Base-by-base conservation (phyloP, 2,329 filamentous ascomycete genomes). In the Coccinonectria pachysandricola region DNA sequence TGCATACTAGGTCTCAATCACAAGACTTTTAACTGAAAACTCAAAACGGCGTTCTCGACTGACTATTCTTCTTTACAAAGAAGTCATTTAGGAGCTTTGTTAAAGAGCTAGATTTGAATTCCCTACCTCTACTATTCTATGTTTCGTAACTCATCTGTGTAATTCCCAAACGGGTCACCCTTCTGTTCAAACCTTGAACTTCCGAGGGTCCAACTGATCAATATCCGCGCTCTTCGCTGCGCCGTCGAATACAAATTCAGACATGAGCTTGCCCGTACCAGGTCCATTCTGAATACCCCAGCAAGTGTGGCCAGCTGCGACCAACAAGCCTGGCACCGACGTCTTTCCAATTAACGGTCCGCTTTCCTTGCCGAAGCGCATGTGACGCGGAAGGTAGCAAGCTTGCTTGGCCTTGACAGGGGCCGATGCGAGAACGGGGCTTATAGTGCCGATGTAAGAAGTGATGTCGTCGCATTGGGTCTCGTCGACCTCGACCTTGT, bases 241-340 rank as follows among this genome's bases (percentile, higher is more conserved):
- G 1, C 81, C 82, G 28, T 87, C 81, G 44, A 87, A 75, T 3
- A 91, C 59, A 54, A 82, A 75, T 53, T 88, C 81, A 19, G 79
- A 79, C 62, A 91, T 79, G 19, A 88, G 53, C 56, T 78, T 83
- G 4, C 83, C 83, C 6, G 88, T 96, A 2, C 70, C 91, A 1
- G 88, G 87, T 1, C 77, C 85, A 58, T 98, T 96, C 59, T 96
- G 88, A 12, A 98, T 94, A 0, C 91, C 91, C 91, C 91, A 98
- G 59, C 88, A 96, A 2, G 86, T 94, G 61, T 98, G 91, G 0
- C 91, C 91, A 0, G 84, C 71, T 1, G 91, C 91, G 33, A 96
- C 64, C 52, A 80, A 78, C 21, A 96, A 46, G 0, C 87, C 86
- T 6, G 74, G 70, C 0, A 79, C 72, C 2, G 70, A 68, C 6